Evolutionary conservation across 1,284 basidiomycete species (phyloP), one percentile per base, ranked within the genome.

Genomic region (Trichosporon sp.): DNA sequence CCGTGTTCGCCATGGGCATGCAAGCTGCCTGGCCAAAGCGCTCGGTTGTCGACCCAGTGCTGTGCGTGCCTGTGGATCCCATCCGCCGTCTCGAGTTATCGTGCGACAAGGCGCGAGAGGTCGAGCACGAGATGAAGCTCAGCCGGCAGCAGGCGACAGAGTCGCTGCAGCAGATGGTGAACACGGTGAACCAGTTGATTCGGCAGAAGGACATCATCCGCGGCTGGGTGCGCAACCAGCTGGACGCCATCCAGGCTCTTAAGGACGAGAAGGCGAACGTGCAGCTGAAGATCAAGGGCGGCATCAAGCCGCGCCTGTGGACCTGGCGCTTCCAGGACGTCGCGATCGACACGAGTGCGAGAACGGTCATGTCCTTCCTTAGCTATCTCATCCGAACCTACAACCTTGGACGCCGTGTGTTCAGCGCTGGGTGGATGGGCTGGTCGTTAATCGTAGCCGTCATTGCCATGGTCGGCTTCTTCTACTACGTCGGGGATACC

Each of bases 161-260:
- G 6, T 9, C n/a, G 14, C 58, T 74, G 34, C 69, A 69, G 19
- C 52, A 60, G 14, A 71, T 72, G 70, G 70, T 71, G 32, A 27
- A 33, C 2, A 57, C 60, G 16, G 66, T 74, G 44, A 68, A 73
- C 63, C 44, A 54, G 25, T 44, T 69, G 9, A 71, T 73, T 11
- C 58, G 59, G 56, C 72, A 73, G 31, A 73, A 73, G 60, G 72
- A 74, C 60, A 49, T 33, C 1, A 70, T 74, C 14, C 65, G 71
- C 14, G 34, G 27, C 3, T 74, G 73, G 73, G 68, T 65, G 14
- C 69, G 70, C 32, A 27, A 34, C 5, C 62, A 63, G 19, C 52
- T 70, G 23, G 69, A 70, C 23, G 27, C 32, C 5, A 65, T 68
- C 32, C 57, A 25, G 3, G 23, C 33, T 19, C 60, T 64, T 23